Base-by-base conservation (phyloP, 768 basidiomycete species). In the Leccinum uliginosum region DNA sequence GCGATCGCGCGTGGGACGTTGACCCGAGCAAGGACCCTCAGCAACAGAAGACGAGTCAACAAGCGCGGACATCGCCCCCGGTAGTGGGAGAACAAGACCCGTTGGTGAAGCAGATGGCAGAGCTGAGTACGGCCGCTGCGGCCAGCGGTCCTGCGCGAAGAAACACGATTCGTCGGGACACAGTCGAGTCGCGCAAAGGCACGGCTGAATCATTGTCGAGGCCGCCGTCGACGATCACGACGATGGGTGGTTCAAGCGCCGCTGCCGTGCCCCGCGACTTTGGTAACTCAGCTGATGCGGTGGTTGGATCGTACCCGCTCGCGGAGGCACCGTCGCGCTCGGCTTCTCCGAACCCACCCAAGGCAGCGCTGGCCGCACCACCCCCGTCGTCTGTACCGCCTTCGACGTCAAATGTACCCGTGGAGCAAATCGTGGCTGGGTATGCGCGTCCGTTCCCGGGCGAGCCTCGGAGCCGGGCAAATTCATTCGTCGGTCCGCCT, bases 401-500 rank as follows among this genome's bases (percentile, higher is more conserved):
- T 15, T 51, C 64, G 2, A 40, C 77, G 0, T 67, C 69, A 1
- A 68, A 77, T 40, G 79, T 84, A n/a, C 77, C 82, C 0, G 83
- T 92, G 17, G 85, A 89, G 55, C 82, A 84, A n/a, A 85, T 93
- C 8, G 71, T 93, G 15, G 76, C 77, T 1, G 80, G 84, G 60
- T 98, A 98, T 66, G 82, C 86, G 26, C 92, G 93, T 65, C 83
- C 87, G 1, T 81, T 98, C 67, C 95, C 94, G 7, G 94, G 93
- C 4, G 95, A 97, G 69, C 76, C 79, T 8, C 74, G 82, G 24
- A 84, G 82, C 65, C 74, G 82, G 46, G 76, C 78, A 51, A 81
- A 78, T 60, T 87, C 81, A 63, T 73, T 69, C 50, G 63, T 69
- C 19, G 74, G 74, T 5, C 63, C 46, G 9, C 35, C 73, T 27